Percentiles rank a stretch among this genome's conserved stretches.
Evolutionary conservation across 2,329 filamentous ascomycete genomes (phyloP).

Genomic region (Talaromyces sp.): DNA sequence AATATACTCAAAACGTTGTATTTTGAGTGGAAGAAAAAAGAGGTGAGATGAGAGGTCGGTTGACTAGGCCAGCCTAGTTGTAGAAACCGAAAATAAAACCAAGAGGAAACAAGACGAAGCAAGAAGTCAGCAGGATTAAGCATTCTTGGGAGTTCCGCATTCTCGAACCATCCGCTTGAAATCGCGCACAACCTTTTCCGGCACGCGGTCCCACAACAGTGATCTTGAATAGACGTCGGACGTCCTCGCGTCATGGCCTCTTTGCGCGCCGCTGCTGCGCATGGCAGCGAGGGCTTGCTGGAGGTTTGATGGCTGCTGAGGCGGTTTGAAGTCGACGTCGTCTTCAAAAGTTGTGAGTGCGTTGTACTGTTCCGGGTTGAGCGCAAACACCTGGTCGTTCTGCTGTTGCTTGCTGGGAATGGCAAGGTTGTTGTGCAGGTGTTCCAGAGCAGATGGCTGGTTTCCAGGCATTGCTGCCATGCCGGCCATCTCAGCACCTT

Average conservation of each 20-base stretch:
- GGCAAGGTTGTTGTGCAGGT: constrained; percentile 62
- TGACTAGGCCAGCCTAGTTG: constrained; percentile 12
- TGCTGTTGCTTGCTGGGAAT: constrained; percentile 78
- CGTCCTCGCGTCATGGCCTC: constrained; percentile 46
- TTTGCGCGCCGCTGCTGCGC: constrained; percentile 54
- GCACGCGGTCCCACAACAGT: constrained; percentile 90
- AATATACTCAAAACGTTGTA: neutral
- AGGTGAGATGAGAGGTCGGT: neutral
- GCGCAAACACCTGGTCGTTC: constrained; percentile 78
- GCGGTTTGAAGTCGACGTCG: constrained; percentile 29
- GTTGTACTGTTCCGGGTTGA: constrained; percentile 84
- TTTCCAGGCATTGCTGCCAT: constrained; percentile 25
- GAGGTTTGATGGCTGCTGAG: constrained; percentile 35
- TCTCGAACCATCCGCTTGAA: constrained; percentile 89
- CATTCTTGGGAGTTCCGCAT: constrained; percentile 40
- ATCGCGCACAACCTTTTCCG: constrained; percentile 81
- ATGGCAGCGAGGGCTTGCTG: constrained; percentile 69
- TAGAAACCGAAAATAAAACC: neutral
- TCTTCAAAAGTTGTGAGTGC: constrained; percentile 67
- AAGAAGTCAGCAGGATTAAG: neutral
- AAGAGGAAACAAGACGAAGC: neutral
- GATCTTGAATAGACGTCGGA: constrained; percentile 91
- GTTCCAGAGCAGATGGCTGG: constrained; percentile 47
- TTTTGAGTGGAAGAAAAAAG: neutral
- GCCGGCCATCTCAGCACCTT: constrained; percentile 33